These are phyloP conservation scores for Gaertneriomyces sp. DNA, from an alignment of 192 early-diverging fungal species.

Conservation along the genomic window DNA sequence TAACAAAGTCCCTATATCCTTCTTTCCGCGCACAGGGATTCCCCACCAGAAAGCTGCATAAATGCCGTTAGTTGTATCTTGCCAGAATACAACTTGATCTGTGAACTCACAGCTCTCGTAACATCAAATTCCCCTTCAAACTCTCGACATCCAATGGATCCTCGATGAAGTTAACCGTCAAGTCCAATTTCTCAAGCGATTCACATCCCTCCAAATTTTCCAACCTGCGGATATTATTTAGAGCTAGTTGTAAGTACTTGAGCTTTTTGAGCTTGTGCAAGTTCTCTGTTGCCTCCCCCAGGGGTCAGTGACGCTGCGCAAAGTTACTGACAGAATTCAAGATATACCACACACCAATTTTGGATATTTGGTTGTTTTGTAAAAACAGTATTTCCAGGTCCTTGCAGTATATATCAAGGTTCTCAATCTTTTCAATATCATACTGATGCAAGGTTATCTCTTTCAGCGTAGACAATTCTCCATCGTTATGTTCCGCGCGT, in stretches of 20 bases:
- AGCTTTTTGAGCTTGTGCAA: slow-evolving; percentile 55
- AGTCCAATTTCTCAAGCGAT: slow-evolving; percentile 50
- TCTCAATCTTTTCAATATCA: slow-evolving; percentile 64
- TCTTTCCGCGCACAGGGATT: slow-evolving; percentile 50
- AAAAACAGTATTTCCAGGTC: slow-evolving; percentile 55
- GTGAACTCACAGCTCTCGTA: slow-evolving; percentile 46
- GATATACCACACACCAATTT: slow-evolving; percentile 42
- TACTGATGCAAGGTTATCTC: slow-evolving; percentile 62
- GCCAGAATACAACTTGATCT: background rate
- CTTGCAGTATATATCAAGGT: slow-evolving; percentile 56
- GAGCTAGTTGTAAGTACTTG: slow-evolving; percentile 53
- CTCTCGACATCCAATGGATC: slow-evolving; percentile 46
- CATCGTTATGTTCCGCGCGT: slow-evolving; percentile 61
- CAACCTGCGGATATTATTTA: slow-evolving; percentile 56
- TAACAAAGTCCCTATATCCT: slow-evolving; percentile 54
- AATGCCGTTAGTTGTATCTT: background rate
- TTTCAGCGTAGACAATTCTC: slow-evolving; percentile 51
- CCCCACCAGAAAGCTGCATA: slow-evolving; percentile 46
- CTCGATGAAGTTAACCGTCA: slow-evolving; percentile 61
- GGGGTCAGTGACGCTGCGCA: background rate
- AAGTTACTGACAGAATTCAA: background rate
- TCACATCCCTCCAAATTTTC: slow-evolving; percentile 61
- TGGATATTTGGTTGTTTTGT: slow-evolving; percentile 57
- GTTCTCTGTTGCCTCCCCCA: slow-evolving; percentile 39
- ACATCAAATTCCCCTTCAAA: slow-evolving; percentile 35